Base-by-base conservation (phyloP, 345 rosid species). In the Atalantia buxifolia region DNA sequence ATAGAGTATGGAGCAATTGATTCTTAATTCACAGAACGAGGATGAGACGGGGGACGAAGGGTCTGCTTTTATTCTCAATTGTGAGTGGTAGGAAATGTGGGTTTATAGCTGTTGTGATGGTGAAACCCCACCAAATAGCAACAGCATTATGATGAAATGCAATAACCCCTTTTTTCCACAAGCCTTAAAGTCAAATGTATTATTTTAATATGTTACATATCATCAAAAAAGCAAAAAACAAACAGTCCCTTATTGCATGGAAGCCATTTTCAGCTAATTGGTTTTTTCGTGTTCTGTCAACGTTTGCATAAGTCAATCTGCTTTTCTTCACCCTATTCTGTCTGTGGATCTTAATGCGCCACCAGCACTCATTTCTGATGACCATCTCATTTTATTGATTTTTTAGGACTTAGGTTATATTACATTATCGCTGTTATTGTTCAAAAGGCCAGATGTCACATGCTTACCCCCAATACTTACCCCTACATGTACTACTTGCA, bases 61-160 rank as follows among this genome's bases (percentile, higher is more conserved):
- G 56, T 7, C 21, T 60, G 72, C 74, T 69, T 80, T 80, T 84
- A 57, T 78, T 69, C 72, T 16, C 33, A 70, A 55, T 13, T 22
- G 18, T 55, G 6, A 48, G 83, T 33, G 89, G 80, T 7, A 6
- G 75, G 42, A 65, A 81, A 24, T 77, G 84, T 61, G 84, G 72
- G 13, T 40, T 66, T 74, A 75, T 78, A 24, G 81, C 75, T 72
- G 53, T 65, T 55, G 76, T 78, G 28, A 72, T 81, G 81, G 84
- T 81, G 86, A 78, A 59, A 76, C 79, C 84, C 85, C 87, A 85
- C 92, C 81, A 83, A 84, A 66, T 72, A 72, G 81, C 88, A 84
- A 76, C 83, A 84, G 81, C 78, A 79, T 81, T 82, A 85, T 83
- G 79, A 83, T 77, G 83, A 80, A 61, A 69, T 80, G 84, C 90